Base-by-base conservation (phyloP, 257 asterid species). In the Salvia splendens region DNA sequence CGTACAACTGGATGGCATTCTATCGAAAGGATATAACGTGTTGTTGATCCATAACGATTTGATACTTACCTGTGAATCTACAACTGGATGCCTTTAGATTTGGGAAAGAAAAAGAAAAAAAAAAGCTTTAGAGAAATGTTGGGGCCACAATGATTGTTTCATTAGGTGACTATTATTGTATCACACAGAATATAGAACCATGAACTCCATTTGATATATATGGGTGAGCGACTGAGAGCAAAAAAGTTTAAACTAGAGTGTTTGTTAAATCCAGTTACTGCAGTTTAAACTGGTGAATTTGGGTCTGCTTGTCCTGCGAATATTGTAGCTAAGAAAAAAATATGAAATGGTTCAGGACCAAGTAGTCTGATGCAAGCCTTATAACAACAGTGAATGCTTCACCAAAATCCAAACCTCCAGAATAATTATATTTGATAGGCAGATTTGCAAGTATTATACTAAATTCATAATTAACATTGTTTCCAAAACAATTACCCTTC, bases 1-100 rank as follows among this genome's bases (percentile, higher is more conserved):
- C 51, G 68, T 69, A 64, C 50, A 62, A 68, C 61, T 38, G 61
- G 6, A 63, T 48, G n/a, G 33, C 54, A 61, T n/a, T 50, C 15
- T 10, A 67, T 62, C 59, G 20, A 40, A 72, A 38, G 20, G 6
- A 30, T 52, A 6, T 6, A 28, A 36, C 28, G 20, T 28, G 35
- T 61, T 28, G 35, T 61, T 43, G 50, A 59, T 58, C 72, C 69
- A 16, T 12, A 45, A 33, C 50, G 6, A n/a, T 12, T 30, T 12
- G 14, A 60, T 24, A 51, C 11, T 10, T 15, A 17, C 17, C 42
- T 48, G 53, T 49, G 16, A 35, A 51, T 35, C 60, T 59, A 53
- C 46, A 56, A 38, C 61, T 47, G 61, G 8, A 64, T 57, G 15
- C 15, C 51, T 38, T 42, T 17, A 53, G 42, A 28, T 46, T 47